Conservation (phyloP, 129 eudicot genomes). For the Flaveria brownii region DNA sequence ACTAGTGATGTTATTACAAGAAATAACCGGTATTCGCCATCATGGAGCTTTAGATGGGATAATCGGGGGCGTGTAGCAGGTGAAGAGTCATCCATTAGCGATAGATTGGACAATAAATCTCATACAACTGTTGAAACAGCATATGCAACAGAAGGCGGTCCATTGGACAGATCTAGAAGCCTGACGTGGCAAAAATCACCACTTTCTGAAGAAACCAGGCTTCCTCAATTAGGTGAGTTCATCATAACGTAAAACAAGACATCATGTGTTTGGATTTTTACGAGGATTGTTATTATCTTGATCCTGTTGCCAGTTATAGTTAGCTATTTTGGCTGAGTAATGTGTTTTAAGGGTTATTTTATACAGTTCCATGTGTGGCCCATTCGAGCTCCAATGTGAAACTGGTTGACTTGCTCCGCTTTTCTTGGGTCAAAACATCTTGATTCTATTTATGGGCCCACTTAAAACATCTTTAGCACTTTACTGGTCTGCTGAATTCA, state of each 20-base stretch:
- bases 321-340: conserved; percentile 7
- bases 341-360: not conserved
- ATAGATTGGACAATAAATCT: conserved; percentile 63
- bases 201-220: conserved; percentile 46
- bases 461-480: conserved; percentile 3
- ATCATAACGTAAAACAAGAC: not conserved
- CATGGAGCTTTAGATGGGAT: conserved; percentile 99
- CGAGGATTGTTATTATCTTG: not conserved
- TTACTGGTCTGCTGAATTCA: conserved; percentile 14
- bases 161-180: conserved; percentile 71
- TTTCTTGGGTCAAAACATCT: conserved; percentile 6
- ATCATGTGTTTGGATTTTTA: not conserved
- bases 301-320: not conserved
- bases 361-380: conserved; percentile 6
- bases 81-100: conserved; percentile 69
- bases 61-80: conserved; percentile 91
- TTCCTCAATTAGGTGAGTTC: conserved; percentile 43
- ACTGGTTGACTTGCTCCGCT: not conserved
- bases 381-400: conserved; percentile 5
- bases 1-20: conserved; percentile 60
- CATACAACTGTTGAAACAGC: conserved; percentile 62
- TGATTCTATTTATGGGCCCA: not conserved
- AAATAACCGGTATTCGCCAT: conserved; percentile 78
- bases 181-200: conserved; percentile 73
- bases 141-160: conserved; percentile 88